These are phyloP conservation scores for Sporothrix pallida DNA, from an alignment of 2,329 filamentous ascomycete genomes.

Conservation along the genomic window DNA sequence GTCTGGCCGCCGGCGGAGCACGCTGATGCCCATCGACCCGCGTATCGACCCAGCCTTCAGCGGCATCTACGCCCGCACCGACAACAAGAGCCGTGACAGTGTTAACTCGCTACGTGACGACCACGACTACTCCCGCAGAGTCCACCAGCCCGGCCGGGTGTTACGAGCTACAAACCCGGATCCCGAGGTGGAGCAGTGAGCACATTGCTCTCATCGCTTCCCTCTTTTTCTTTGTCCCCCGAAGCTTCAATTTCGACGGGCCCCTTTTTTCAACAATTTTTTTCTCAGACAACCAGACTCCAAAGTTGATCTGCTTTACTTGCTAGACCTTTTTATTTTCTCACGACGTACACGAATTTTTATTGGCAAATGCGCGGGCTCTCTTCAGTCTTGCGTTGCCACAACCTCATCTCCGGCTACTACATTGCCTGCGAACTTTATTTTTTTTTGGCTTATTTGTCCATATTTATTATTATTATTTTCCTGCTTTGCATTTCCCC, in stretches of 20 bases:
- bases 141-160: conserved; percentile 59
- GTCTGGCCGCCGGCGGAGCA: conserved; percentile 54
- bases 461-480: conserved; percentile 32
- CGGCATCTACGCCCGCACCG: conserved; percentile 59
- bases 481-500: conserved; percentile 45
- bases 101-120: conserved; percentile 68
- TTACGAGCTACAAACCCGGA: conserved; percentile 69
- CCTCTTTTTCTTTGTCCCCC: conserved; percentile 13
- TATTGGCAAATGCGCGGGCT: neutral
- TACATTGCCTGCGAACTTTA: conserved; percentile 31
- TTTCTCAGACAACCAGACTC: conserved; percentile 13
- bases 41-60: conserved; percentile 66
- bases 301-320: neutral
- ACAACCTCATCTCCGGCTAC: conserved; percentile 33
- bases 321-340: conserved; percentile 33
- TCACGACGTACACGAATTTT: conserved; percentile 47
- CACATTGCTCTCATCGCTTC: neutral
- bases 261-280: conserved; percentile 8
- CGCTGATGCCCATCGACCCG: conserved; percentile 64
- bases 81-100: conserved; percentile 66
- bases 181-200: conserved; percentile 45
- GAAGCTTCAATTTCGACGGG: neutral
- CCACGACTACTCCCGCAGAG: conserved; percentile 67
- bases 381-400: conserved; percentile 25
- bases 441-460: conserved; percentile 35